Conservation (phyloP, 2,329 filamentous ascomycete species). For the Didymella pinodella region DNA sequence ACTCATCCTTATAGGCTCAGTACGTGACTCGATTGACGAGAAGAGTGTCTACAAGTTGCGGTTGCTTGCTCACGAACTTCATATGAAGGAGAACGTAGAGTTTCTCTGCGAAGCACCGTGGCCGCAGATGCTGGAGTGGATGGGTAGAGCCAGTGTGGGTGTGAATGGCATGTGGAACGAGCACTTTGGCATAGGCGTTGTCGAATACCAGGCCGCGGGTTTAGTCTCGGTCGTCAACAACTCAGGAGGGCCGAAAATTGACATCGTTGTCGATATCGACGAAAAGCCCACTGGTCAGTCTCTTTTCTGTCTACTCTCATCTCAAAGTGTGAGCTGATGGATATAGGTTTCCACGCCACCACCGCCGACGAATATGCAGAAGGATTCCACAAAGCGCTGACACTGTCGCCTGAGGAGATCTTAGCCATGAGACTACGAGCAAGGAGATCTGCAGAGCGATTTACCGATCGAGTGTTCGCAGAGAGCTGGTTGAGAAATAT, state of each 20-base stretch:
- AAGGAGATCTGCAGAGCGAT: slow-evolving; percentile 78
- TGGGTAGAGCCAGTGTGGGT: slow-evolving; percentile 79
- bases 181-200: slow-evolving; percentile 97
- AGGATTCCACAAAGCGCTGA: slow-evolving; percentile 79
- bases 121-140: slow-evolving; percentile 82
- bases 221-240: slow-evolving; percentile 92
- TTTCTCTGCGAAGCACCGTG: slow-evolving; percentile 92
- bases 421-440: slow-evolving; percentile 79
- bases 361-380: slow-evolving; percentile 80
- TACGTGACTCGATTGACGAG: slow-evolving; percentile 80
- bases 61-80: slow-evolving; percentile 82
- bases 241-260: slow-evolving; percentile 88
- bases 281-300: slow-evolving; percentile 76
- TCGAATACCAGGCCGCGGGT: slow-evolving; percentile 96
- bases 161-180: slow-evolving; percentile 99
- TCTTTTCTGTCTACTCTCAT: background rate
- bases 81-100: slow-evolving; percentile 80
- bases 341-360: slow-evolving; percentile 82
- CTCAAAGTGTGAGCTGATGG: background rate
- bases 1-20: slow-evolving; percentile 87
- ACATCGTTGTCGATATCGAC: slow-evolving; percentile 86
- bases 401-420: slow-evolving; percentile 68
- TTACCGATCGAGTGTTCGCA: slow-evolving; percentile 87
- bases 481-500: slow-evolving; percentile 79
- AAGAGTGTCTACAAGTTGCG: slow-evolving; percentile 89